phyloP scores from a whole-genome alignment of 768 basidiomycete species.

The Gloeopeniophorella convolvens region DNA sequence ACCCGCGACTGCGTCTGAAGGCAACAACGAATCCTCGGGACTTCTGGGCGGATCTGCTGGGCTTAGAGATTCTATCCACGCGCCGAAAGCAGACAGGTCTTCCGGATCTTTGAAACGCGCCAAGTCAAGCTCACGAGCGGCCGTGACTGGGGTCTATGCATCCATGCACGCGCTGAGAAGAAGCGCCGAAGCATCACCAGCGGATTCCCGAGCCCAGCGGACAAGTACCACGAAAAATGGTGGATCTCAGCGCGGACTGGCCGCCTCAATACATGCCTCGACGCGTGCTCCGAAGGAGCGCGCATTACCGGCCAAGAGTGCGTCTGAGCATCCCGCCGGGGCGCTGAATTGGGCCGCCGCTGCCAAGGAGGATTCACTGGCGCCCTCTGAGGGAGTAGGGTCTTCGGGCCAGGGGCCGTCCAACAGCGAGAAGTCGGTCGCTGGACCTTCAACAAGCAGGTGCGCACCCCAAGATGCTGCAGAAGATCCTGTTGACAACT shows the following conservation, averaged over 20 bases:
- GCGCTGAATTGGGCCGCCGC: constrained; percentile 14
- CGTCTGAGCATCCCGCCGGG: not conserved
- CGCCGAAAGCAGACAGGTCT: not conserved
- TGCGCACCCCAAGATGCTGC: constrained; percentile 6
- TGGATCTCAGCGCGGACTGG: not conserved
- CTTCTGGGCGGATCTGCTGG: not conserved
- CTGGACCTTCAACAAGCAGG: constrained; percentile 1
- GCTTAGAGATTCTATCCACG: not conserved
- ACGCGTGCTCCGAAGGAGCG: not conserved
- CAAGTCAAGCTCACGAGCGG: not conserved
- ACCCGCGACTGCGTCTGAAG: not conserved
- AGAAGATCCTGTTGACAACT: constrained; percentile 3
- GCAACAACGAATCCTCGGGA: not conserved
- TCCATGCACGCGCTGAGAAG: not conserved
- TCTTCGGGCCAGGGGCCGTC: not conserved
- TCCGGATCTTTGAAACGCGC: not conserved
- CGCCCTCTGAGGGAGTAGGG: not conserved
- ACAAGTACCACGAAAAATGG: too few relatives aligned
- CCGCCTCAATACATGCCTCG: constrained; percentile 6
- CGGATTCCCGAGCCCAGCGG: not conserved
- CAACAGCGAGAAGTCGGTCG: not conserved
- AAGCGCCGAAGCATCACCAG: too few relatives aligned
- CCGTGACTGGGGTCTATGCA: not conserved
- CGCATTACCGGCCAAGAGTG: not conserved
- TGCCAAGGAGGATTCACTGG: not conserved